These are phyloP conservation scores for Talaromyces borbonicus DNA, from an alignment of 495 filamentous ascomycete genomes.

Conservation along the genomic window DNA sequence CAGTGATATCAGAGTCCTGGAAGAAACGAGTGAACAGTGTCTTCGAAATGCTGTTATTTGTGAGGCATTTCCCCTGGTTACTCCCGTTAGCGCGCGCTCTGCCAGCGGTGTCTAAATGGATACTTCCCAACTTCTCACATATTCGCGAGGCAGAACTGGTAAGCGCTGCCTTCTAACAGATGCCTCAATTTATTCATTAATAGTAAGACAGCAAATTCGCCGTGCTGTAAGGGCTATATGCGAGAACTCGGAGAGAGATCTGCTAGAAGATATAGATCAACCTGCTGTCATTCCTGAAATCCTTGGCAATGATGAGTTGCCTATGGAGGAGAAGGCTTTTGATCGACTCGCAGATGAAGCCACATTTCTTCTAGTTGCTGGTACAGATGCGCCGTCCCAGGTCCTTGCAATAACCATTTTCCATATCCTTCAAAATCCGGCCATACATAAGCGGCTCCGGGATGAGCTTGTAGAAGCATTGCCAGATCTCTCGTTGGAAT, in stretches of 20 bases:
- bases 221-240: not conserved
- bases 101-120: not conserved
- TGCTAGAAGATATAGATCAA: constrained; percentile 1
- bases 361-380: constrained; percentile 25
- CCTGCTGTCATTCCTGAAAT: constrained; percentile 22
- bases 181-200: not conserved
- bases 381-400: constrained; percentile 19
- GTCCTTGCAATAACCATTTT: constrained; percentile 18
- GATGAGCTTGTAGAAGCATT: constrained; percentile 14
- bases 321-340: constrained; percentile 19
- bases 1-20: not conserved
- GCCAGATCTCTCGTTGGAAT: constrained; percentile 1
- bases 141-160: not conserved
- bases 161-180: not conserved
- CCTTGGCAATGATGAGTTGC: constrained; percentile 9
- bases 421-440: constrained; percentile 17
- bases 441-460: constrained; percentile 10
- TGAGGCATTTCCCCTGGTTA: not conserved
- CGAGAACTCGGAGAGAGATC: too few species aligned
- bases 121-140: not conserved
- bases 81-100: not conserved
- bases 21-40: not conserved
- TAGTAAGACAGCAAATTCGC: not conserved
- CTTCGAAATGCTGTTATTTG: not conserved
- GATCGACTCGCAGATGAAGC: constrained; percentile 28